These are phyloP conservation scores for Wickerhamiella nectarea DNA, from an alignment of 805 yeast genomes.

Conservation along the genomic window DNA sequence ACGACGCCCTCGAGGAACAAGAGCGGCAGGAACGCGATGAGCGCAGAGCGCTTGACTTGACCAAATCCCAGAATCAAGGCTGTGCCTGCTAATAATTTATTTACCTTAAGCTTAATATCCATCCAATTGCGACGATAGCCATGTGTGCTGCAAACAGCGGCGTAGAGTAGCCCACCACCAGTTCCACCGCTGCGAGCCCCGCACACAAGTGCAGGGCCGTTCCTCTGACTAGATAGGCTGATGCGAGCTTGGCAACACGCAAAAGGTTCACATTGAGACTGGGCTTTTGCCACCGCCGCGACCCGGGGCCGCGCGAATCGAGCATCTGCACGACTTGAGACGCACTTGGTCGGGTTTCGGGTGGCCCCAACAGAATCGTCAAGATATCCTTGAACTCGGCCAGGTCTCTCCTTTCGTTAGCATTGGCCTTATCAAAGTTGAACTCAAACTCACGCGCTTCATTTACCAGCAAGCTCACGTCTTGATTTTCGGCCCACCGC, in stretches of 20 bases:
- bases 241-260: conserved; percentile 6
- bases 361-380: conserved; percentile 28
- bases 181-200: conserved; percentile 8
- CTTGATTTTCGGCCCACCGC: conserved; percentile 19
- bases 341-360: conserved; percentile 33
- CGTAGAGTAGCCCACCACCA: neutral
- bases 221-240: neutral
- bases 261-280: neutral
- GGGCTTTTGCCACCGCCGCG: too few species aligned
- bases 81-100: conserved; percentile 26
- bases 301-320: too few species aligned
- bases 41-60: conserved; percentile 17
- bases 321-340: conserved; percentile 28
- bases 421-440: conserved; percentile 21
- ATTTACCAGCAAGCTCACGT: conserved; percentile 25
- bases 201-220: conserved; percentile 7
- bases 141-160: conserved; percentile 7
- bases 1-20: conserved; percentile 22
- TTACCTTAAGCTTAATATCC: neutral
- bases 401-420: conserved; percentile 16
- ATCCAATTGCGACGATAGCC: neutral
- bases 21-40: conserved; percentile 19
- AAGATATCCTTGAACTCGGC: conserved; percentile 29
- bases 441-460: conserved; percentile 26
- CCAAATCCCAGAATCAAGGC: conserved; percentile 17